phyloP scores from a whole-genome alignment of 2,329 filamentous ascomycete genomes.

The Colletotrichum sp. region DNA sequence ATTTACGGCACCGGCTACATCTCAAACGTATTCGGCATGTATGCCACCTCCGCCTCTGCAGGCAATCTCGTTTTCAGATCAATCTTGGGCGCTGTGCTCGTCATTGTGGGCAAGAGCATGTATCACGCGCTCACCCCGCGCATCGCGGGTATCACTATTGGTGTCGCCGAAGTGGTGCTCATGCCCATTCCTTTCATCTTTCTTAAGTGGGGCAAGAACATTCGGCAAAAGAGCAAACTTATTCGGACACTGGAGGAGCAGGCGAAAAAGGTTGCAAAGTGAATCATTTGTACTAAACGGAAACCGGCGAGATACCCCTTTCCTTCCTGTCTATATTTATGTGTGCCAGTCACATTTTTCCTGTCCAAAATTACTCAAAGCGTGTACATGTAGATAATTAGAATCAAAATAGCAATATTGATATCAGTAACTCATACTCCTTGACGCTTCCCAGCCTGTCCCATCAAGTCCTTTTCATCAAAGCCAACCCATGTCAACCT shows the following conservation, averaged over 20 bases:
- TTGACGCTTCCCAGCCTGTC: background rate
- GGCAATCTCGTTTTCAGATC: constrained; percentile 67
- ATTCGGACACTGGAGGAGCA: constrained; percentile 19
- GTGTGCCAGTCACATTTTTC: constrained; percentile 4
- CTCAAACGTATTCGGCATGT: constrained; percentile 68
- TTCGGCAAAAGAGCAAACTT: constrained; percentile 19
- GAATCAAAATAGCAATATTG: background rate
- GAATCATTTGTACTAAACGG: background rate
- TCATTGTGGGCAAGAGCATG: constrained; percentile 64
- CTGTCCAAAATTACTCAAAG: background rate
- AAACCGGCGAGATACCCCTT: constrained; percentile 15
- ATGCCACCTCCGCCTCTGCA: constrained; percentile 67
- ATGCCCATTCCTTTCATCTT: constrained; percentile 70
- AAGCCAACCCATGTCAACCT: background rate
- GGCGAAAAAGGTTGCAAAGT: constrained; percentile 11
- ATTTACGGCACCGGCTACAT: constrained; percentile 71
- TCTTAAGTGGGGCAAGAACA: constrained; percentile 42
- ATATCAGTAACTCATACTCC: background rate
- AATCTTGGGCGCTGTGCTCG: constrained; percentile 63
- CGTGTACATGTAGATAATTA: background rate
- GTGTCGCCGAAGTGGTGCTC: constrained; percentile 46
- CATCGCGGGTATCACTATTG: constrained; percentile 57
- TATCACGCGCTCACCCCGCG: constrained; percentile 63
- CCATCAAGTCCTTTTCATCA: background rate
- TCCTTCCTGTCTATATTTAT: background rate